Base-by-base conservation (phyloP, 1,284 basidiomycete genomes). In the Ganoderma resinaceum region DNA sequence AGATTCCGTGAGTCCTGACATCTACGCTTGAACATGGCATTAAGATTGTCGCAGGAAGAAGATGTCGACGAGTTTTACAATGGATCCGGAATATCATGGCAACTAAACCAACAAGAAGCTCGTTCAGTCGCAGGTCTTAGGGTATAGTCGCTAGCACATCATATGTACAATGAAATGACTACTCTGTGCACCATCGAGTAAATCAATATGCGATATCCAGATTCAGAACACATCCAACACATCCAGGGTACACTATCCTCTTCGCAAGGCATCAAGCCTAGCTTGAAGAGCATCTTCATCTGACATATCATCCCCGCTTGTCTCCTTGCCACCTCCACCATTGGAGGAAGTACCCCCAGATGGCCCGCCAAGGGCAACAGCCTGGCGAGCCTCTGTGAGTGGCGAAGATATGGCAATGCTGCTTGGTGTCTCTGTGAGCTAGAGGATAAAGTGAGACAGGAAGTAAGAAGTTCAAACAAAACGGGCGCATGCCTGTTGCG, bases 61-160 rank as follows among this genome's bases (percentile, higher is more conserved):
- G 93, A 96, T 74, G 90, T 95, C 2, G 94, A 95, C 71, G 95
- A 96, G 68, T 97, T 97, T 77, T 97, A 95, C 80, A 94, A 93
- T 72, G 90, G 93, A 66, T 96, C 94, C 11, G 95, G 95, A n/a
- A 95, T 97, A 70, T 87, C 90, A 20, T 97, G 95, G 95, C 91
- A 93, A 75, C 78, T 97, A 66, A 91, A 86, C 69, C 85, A 90
- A 74, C 87, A 91, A 66, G 95, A 97, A 75, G 95, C 93, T 68
- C 90, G 89, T 69, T 83, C 86, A 43, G 88, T 95, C 60, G 87
- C 89, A 43, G 87, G 82, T 37, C 83, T 95, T 67, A 88, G 90
- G 77, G 77, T 88, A 70, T 91, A 76, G 73, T 65, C 37, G 38
- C 62, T 42, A 4, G 16, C 40, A 18, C n/a, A n/a, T 46, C 8